Percentiles rank a stretch among this genome's conserved stretches.
These are phyloP conservation scores for Hyphopichia fennica DNA, from an alignment of 1,139 yeast species.

Conservation along the genomic window DNA sequence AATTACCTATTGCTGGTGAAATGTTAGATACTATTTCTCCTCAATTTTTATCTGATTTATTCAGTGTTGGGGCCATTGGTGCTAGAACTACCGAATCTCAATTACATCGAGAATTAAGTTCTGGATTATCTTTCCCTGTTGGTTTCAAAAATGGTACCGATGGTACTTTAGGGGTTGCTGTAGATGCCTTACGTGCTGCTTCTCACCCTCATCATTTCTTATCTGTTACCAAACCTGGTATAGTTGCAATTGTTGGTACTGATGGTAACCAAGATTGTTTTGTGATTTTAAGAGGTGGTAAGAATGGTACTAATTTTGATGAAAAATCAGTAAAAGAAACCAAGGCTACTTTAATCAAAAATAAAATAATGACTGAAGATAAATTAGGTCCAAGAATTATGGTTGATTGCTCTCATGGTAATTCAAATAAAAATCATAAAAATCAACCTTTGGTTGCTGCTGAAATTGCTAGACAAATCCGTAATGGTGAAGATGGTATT, in stretches of 20 bases:
- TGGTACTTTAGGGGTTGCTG: constrained; percentile 88
- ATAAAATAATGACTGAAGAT: constrained; percentile 49
- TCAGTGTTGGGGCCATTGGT: constrained; percentile 96
- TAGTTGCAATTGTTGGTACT: constrained; percentile 94
- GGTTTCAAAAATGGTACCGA: constrained; percentile 99
- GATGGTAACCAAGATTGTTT: constrained; percentile 90
- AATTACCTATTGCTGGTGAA: constrained; percentile 90
- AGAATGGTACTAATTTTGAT: constrained; percentile 89
- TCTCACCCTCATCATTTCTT: constrained; percentile 91
- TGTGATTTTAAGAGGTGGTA: constrained; percentile 94
- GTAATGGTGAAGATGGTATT: constrained; percentile 71
- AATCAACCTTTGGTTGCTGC: constrained; percentile 94
- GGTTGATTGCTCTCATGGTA: constrained; percentile 98
- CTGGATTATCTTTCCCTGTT: constrained; percentile 95
- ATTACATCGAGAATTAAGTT: constrained; percentile 93
- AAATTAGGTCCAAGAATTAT: constrained; percentile 69
- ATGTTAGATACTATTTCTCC: constrained; percentile 98
- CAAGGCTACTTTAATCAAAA: constrained; percentile 59
- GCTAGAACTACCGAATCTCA: constrained; percentile 99
- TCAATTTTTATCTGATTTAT: constrained; percentile 89
- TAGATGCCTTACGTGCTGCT: constrained; percentile 93
- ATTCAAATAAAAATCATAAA: constrained; percentile 83
- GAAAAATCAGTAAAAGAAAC: constrained; percentile 72
- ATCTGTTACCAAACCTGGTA: constrained; percentile 88
- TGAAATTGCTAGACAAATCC: constrained; percentile 73